Base-by-base conservation (phyloP, 441 rosid species). In the Oxalis stricta region DNA sequence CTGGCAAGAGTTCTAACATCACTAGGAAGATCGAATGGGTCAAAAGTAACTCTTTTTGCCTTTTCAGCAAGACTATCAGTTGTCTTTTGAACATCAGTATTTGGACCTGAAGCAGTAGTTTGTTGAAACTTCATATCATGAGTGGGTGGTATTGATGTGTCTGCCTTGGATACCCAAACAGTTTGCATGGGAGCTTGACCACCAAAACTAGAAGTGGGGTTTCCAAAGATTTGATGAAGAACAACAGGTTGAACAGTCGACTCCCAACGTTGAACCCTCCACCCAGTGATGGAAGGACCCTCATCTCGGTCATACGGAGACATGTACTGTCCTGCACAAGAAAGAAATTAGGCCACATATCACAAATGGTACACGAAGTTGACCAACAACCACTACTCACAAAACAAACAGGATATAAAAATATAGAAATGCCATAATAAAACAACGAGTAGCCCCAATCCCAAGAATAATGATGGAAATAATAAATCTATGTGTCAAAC, bases 201-300 rank as follows among this genome's bases (percentile, higher is more conserved):
- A 46, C 91, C 85, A 58, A 86, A 86, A 77, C 77, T 75, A 10
- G 97, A 77, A 58, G 92, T 75, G 41, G 97, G 99, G 50, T 64
- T 92, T 61, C 97, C 97, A 71, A 92, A 92, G 58, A 92, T 92
- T 49, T 74, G 96, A 74, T 87, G 97, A 55, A 92, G 81, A 69
- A 92, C 95, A 48, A 87, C 99, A 52, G 84, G 92, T 71, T 92
- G 95, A 53, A 92, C 76, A 57, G 95, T 82, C 44, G 97, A 84
- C 61, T 92, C 97, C 97, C 99, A 92, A 35, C 97, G 97, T 63
- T 92, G 99, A 57, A 92, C 89, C 62, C 97, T 82, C 99, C 95
- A 87, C 29, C 99, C 97, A 35, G 95, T 92, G 54, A 92, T 92
- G 46, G 96, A 84, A 71, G 97, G 99, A 51, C 99, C 99, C 66